Conservation (phyloP, 2,329 filamentous ascomycete species). For the Dactylellina leptospora region DNA sequence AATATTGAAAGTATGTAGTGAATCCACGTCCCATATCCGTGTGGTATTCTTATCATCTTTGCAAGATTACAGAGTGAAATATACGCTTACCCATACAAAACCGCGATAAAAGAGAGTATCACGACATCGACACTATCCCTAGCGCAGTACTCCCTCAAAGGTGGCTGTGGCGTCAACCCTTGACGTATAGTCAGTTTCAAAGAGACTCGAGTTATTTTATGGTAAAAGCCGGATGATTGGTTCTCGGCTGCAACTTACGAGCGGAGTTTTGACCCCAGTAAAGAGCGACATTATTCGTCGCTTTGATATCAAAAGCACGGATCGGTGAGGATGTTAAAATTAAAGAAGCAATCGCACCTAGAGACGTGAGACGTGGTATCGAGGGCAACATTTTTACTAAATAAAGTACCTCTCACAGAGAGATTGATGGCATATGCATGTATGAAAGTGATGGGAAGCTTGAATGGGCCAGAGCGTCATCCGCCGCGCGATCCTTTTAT, state of each 20-base stretch:
- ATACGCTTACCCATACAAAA: slow-evolving; percentile 26
- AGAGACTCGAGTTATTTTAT: neutral
- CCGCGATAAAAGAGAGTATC: slow-evolving; percentile 58
- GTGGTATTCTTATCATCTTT: neutral
- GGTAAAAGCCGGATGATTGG: neutral
- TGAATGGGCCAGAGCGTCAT: too few species aligned
- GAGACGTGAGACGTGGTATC: neutral
- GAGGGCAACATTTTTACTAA: neutral
- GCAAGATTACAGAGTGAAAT: neutral
- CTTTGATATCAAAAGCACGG: slow-evolving; percentile 8
- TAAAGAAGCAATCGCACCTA: neutral
- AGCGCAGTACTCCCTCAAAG: slow-evolving; percentile 53
- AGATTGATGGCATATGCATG: too few species aligned
- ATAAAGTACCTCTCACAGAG: neutral
- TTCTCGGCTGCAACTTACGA: slow-evolving; percentile 5
- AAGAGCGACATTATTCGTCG: slow-evolving; percentile 29
- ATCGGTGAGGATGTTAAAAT: too few species aligned
- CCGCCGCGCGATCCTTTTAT: too few species aligned
- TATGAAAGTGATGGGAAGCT: too few species aligned
- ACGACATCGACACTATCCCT: slow-evolving; percentile 58
- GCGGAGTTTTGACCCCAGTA: slow-evolving; percentile 53
- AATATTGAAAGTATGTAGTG: too few species aligned
- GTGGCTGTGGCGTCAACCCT: slow-evolving; percentile 25
- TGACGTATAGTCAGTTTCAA: neutral
- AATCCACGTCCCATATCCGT: neutral